Conservation (phyloP, 2,329 filamentous ascomycete species). For the Fusarium sambucinum region DNA sequence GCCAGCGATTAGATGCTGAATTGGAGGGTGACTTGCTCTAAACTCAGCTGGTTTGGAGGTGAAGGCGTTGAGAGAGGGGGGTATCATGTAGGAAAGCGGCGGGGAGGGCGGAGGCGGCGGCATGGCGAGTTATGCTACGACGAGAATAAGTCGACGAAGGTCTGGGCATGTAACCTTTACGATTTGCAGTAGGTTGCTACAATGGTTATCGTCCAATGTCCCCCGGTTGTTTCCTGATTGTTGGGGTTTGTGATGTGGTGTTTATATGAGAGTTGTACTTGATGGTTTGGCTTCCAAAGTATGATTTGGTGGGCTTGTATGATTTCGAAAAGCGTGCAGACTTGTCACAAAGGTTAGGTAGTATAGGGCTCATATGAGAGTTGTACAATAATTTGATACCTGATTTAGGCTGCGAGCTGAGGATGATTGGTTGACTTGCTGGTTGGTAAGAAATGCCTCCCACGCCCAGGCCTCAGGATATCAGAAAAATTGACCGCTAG, state of each 20-base stretch:
- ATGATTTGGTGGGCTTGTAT: too few relatives aligned
- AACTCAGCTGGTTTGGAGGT: slow-evolving; percentile 29
- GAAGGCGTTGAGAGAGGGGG: slow-evolving; percentile 34
- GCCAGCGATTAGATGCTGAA: slow-evolving; percentile 44
- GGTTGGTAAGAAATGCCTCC: slow-evolving; percentile 16
- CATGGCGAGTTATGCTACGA: slow-evolving; percentile 1
- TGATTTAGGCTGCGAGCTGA: slow-evolving; percentile 34
- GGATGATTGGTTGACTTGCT: slow-evolving; percentile 22
- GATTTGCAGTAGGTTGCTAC: too few relatives aligned
- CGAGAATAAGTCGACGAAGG: too few relatives aligned
- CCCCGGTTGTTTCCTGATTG: too few relatives aligned
- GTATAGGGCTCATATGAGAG: too few relatives aligned
- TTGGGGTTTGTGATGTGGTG: neutral
- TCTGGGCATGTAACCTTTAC: too few relatives aligned
- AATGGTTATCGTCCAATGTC: too few relatives aligned
- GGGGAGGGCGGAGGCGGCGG: slow-evolving; percentile 14
- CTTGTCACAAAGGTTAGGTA: too few relatives aligned
- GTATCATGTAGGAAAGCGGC: slow-evolving; percentile 31
- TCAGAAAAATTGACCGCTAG: too few relatives aligned
- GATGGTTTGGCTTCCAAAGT: too few relatives aligned
- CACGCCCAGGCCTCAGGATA: too few relatives aligned
- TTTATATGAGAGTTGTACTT: slow-evolving; percentile 2
- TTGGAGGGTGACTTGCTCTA: slow-evolving; percentile 35
- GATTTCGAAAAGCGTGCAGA: too few relatives aligned
- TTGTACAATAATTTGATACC: slow-evolving; percentile 18